Conservation (phyloP, 345 rosid genomes). For the Hibiscus trionum region DNA sequence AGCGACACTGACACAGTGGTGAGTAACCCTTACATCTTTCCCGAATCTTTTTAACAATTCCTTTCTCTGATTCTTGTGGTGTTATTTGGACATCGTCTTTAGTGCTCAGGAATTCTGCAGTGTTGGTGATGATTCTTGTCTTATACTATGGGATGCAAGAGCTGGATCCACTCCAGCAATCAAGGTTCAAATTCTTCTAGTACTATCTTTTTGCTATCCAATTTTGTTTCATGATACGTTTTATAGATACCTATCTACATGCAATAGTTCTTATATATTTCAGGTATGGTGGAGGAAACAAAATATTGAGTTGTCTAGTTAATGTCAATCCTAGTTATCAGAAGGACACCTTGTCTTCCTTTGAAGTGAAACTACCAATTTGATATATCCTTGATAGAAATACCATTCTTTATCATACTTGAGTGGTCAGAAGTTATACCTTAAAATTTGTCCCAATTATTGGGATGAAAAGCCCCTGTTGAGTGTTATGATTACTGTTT, state of each 20-base stretch:
- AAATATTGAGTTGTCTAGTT: neutral
- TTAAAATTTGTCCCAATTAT: neutral
- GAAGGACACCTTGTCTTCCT: neutral
- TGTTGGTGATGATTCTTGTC: slow-evolving; percentile 72
- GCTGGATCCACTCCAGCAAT: slow-evolving; percentile 40
- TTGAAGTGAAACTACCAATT: neutral
- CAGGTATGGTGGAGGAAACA: neutral
- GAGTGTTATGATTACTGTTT: neutral
- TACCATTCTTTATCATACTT: neutral
- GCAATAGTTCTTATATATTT: neutral
- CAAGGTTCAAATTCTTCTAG: slow-evolving; percentile 33
- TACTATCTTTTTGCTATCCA: neutral
- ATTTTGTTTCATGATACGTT: neutral
- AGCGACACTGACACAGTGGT: neutral
- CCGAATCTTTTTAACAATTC: neutral
- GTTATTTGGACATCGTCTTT: slow-evolving; percentile 9
- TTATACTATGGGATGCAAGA: slow-evolving; percentile 65
- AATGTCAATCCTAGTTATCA: neutral
- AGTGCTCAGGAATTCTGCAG: slow-evolving; percentile 61
- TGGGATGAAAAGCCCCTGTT: neutral
- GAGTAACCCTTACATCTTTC: neutral
- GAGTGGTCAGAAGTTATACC: neutral
- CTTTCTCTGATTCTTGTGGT: neutral
- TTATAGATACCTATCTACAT: neutral
- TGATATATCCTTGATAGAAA: slow-evolving; percentile 1